These are phyloP conservation scores for Cercospora zeae-maydis DNA, from an alignment of 2,329 filamentous ascomycete species.

Conservation along the genomic window DNA sequence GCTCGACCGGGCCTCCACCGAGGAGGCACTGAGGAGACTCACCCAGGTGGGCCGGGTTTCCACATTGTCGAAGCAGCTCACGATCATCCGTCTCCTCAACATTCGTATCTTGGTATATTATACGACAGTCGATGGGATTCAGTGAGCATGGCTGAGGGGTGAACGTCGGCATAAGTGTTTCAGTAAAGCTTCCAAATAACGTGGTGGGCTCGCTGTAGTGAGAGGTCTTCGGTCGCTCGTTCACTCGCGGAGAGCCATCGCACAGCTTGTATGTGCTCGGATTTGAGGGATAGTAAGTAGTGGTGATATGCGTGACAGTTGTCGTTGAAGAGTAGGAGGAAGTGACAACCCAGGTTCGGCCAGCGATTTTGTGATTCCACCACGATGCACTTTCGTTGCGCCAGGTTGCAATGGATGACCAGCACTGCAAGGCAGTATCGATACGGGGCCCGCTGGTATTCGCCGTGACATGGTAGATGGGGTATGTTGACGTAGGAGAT, in stretches of 20 bases:
- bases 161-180: slow-evolving; percentile 7
- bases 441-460: neutral
- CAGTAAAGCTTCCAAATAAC: slow-evolving; percentile 18
- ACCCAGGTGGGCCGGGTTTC: too few relatives aligned
- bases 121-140: too few relatives aligned
- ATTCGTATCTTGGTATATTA: too few relatives aligned
- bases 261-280: slow-evolving; percentile 26
- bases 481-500: neutral
- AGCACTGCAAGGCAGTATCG: slow-evolving; percentile 8
- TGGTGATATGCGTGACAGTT: neutral
- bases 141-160: neutral
- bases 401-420: slow-evolving; percentile 14
- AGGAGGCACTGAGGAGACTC: neutral
- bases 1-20: slow-evolving; percentile 21
- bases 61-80: too few relatives aligned
- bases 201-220: slow-evolving; percentile 16
- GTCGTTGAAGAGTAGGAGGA: neutral
- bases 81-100: too few relatives aligned
- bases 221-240: slow-evolving; percentile 12
- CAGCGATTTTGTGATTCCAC: slow-evolving; percentile 12
- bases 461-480: neutral
- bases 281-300: slow-evolving; percentile 17
- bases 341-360: slow-evolving; percentile 11
- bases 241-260: slow-evolving; percentile 26
- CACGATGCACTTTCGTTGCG: slow-evolving; percentile 7